A percentile compares a stretch with the other conserved stretches of the same genome.
These are phyloP conservation scores for Turritis glabra DNA, from an alignment of 345 rosid species.

Conservation along the genomic window DNA sequence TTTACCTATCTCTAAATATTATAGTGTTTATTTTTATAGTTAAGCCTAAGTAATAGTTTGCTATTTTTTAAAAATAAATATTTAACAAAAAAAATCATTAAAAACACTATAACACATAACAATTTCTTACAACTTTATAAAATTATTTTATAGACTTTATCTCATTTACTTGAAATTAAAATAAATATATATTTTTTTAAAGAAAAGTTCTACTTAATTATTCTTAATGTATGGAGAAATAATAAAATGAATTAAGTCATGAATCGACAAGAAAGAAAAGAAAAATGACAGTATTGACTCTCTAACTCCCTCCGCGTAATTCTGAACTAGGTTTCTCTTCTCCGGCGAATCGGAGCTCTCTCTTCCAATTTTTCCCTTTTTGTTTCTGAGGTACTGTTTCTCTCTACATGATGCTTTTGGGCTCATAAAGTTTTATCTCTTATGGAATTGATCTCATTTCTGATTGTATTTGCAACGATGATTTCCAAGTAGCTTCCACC, in stretches of 20 bases:
- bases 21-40: no score
- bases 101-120: no score
- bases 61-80: no score
- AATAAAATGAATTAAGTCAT: background rate
- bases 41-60: no score
- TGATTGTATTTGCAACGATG: constrained; percentile 21
- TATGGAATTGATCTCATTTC: constrained; percentile 1
- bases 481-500: constrained; percentile 21
- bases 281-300: constrained; percentile 26
- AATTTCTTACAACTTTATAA: no score
- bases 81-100: no score
- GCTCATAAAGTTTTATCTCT: background rate
- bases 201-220: no score
- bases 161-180: no score
- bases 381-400: constrained; percentile 1
- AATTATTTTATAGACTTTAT: no score
- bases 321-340: constrained; percentile 19
- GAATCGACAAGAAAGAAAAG: background rate
- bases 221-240: no score
- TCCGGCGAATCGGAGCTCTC: constrained; percentile 29
- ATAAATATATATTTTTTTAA: no score
- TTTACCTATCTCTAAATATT: no score
- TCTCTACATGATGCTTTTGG: constrained; percentile 8
- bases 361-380: background rate
- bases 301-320: constrained; percentile 11